A percentile compares a stretch with the other conserved stretches of the same genome.
Conservation (phyloP, 1,284 basidiomycete species). For the Pseudozyma tsukubaensis region DNA sequence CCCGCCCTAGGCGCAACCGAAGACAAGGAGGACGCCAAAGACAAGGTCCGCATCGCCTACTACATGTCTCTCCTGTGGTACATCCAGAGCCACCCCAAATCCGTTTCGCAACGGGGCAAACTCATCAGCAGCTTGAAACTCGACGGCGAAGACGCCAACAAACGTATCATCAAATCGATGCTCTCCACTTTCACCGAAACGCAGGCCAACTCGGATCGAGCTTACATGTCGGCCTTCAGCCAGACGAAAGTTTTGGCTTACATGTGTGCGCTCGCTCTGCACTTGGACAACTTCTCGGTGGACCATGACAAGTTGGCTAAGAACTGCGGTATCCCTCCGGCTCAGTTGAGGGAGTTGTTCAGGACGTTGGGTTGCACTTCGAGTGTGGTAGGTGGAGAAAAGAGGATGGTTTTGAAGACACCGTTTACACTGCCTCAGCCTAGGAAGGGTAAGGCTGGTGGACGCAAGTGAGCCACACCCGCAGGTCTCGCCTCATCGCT, state of each 20-base stretch:
- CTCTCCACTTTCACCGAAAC: constrained; percentile 39
- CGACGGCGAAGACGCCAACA: constrained; percentile 45
- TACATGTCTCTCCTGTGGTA: constrained; percentile 48
- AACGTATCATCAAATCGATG: constrained; percentile 38
- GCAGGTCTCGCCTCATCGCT: neutral
- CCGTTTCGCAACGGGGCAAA: constrained; percentile 31
- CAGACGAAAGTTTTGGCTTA: constrained; percentile 62
- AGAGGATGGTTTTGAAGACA: constrained; percentile 54
- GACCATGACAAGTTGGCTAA: constrained; percentile 44
- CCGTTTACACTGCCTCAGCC: constrained; percentile 50
- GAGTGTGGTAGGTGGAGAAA: constrained; percentile 42
- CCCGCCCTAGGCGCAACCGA: constrained; percentile 48
- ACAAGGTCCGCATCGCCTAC: constrained; percentile 48
- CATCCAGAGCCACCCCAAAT: constrained; percentile 36
- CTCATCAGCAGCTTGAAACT: constrained; percentile 39
- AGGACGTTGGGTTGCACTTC: constrained; percentile 53
- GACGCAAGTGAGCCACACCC: constrained; percentile 20
- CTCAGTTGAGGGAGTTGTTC: constrained; percentile 49
- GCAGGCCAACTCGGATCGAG: constrained; percentile 32
- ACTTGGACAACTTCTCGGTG: constrained; percentile 63
- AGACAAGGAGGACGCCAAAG: constrained; percentile 45
- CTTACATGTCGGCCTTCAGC: constrained; percentile 47
- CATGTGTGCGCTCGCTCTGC: constrained; percentile 61
- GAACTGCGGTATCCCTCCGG: constrained; percentile 37
- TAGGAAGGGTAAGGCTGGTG: constrained; percentile 42